Base-by-base conservation (phyloP, 164 flowering plant species). In the Tinospora cordifolia region DNA sequence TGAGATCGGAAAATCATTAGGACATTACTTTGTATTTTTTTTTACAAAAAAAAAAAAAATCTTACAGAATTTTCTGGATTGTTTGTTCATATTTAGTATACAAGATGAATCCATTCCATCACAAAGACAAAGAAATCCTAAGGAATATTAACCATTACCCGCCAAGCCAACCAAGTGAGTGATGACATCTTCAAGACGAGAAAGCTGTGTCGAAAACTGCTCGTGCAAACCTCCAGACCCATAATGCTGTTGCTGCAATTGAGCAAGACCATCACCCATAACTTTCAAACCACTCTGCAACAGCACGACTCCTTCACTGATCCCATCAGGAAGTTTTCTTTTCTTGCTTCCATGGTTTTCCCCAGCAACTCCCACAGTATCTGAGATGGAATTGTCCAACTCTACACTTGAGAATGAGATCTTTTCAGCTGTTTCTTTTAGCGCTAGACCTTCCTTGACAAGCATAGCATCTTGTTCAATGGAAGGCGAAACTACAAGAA, bases 301-400 rank as follows among this genome's bases (percentile, higher is more conserved):
- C 78, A 94, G 66, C 62, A 83, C 82, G 79, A 94, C 78, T 70
- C 98, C 97, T 65, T 80, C 80, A 72, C 79, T 62, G 46, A 91
- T 83, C 34, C 79, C 88, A 72, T 85, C 90, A 6, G 93, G 95
- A 71, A 90, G 82, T 75, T 87, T 94, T 71, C 93, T 84, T 78
- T 83, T 88, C 83, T 83, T 89, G 69, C 63, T 83, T 21, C 78
- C 73, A 47, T 67, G 77, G 27, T 68, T 76, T 51, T 72, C 84
- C 40, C 65, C 75, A 65, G 80, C 84, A 39, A 78, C 72, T 71
- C 82, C 84, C 83, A 84, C 72, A 13, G 14, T 60, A 40, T 87
- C 83, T 69, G 71, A 63, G 38, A 8, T 65, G 25, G 24, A 57
- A 25, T 68, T 72, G 47, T 79, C 83, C 5, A 12, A 5, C 54